Evolutionary conservation across 805 yeast species (phyloP).

Genomic region (Candida rishiriensis): DNA sequence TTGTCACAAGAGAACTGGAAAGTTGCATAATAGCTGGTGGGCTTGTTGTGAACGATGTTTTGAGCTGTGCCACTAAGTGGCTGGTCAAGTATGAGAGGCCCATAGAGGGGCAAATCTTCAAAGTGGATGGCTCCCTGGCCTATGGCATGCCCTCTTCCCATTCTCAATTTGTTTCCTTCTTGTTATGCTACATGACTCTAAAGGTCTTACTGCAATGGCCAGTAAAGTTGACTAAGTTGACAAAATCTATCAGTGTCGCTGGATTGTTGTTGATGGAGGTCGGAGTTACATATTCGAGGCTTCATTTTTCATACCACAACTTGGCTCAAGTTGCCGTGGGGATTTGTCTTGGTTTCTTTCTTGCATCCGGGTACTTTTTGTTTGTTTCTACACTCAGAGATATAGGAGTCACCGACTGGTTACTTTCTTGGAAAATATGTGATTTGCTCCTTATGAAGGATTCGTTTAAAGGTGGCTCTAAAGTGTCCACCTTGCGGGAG

Average conservation of each 20-base stretch:
- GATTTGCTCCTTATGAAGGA: slow-evolving; percentile 54
- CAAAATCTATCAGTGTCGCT: slow-evolving; percentile 29
- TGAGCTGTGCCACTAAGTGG: slow-evolving; percentile 65
- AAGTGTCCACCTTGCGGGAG: slow-evolving; percentile 10
- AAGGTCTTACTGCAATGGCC: slow-evolving; percentile 40
- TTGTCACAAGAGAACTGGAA: slow-evolving; percentile 78
- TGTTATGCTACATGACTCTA: slow-evolving; percentile 53
- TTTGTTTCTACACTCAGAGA: slow-evolving; percentile 54
- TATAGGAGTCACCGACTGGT: slow-evolving; percentile 62
- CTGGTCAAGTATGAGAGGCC: slow-evolving; percentile 75
- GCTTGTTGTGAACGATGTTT: slow-evolving; percentile 71
- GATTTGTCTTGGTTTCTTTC: slow-evolving; percentile 49
- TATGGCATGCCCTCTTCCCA: slow-evolving; percentile 99
- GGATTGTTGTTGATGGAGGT: slow-evolving; percentile 27
- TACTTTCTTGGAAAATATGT: slow-evolving; percentile 54
- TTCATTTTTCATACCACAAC: slow-evolving; percentile 76
- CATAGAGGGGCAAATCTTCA: slow-evolving; percentile 32
- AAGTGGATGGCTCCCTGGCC: slow-evolving; percentile 33
- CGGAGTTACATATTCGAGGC: slow-evolving; percentile 63
- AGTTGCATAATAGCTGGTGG: slow-evolving; percentile 82
- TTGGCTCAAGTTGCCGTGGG: slow-evolving; percentile 74
- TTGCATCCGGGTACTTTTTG: slow-evolving; percentile 57
- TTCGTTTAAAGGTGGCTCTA: slow-evolving; percentile 32
- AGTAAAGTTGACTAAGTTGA: slow-evolving; percentile 22
- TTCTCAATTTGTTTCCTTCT: slow-evolving; percentile 91